Evolutionary conservation across 257 asterid species (phyloP).

Genomic region (Perilla frutescens): DNA sequence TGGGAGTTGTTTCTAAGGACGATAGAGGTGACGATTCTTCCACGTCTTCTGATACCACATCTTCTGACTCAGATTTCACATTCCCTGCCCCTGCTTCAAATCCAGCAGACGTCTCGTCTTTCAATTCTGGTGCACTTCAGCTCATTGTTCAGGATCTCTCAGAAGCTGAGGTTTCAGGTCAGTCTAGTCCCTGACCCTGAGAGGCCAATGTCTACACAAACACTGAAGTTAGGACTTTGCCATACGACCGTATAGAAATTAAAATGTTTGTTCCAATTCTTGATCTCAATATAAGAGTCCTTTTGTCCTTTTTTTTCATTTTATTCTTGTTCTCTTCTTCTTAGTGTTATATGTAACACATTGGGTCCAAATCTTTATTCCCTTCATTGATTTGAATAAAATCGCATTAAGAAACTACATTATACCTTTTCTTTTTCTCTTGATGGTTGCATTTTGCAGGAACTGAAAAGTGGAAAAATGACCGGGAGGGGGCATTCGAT

Average conservation of each 20-base stretch:
- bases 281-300: conserved; percentile 27
- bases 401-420: conserved; percentile 40
- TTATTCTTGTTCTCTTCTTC: conserved; percentile 33
- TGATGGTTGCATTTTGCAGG: conserved; percentile 94
- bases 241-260: conserved; percentile 31
- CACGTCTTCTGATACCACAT: conserved; percentile 76
- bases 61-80: conserved; percentile 88
- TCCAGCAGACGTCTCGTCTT: conserved; percentile 63
- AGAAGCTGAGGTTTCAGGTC: conserved; percentile 86
- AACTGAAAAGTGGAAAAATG: conserved; percentile 76
- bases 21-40: conserved; percentile 63
- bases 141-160: conserved; percentile 96
- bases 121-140: conserved; percentile 80
- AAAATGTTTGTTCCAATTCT: conserved; percentile 24
- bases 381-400: conserved; percentile 39
- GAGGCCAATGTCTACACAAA: conserved; percentile 42
- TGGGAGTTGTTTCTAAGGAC: conserved; percentile 59
- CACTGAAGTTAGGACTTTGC: conserved; percentile 38
- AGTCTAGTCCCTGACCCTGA: conserved; percentile 61
- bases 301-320: conserved; percentile 28
- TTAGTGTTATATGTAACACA: conserved; percentile 40
- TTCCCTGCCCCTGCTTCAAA: conserved; percentile 89
- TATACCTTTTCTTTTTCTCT: conserved; percentile 53
- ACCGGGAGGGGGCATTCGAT: conserved; percentile 94
- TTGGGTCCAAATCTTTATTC: conserved; percentile 40